phyloP scores from a whole-genome alignment of 345 rosid species.

The Eucalyptus polyanthemos region DNA sequence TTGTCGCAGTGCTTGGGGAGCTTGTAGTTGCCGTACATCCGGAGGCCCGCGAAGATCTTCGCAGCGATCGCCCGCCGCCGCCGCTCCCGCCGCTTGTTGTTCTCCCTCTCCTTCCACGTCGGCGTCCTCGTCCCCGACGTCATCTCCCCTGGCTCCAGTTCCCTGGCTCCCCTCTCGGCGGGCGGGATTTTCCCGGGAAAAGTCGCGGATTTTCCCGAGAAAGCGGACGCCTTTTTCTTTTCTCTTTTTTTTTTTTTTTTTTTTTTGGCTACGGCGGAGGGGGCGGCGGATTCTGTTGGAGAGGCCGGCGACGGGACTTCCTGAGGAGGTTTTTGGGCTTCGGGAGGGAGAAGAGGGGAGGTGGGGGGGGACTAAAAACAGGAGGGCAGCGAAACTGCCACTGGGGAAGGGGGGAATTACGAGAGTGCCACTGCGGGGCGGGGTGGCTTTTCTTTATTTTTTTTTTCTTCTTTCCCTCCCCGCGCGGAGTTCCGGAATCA shows the following conservation, averaged over 20 bases:
- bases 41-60: slow-evolving; percentile 78
- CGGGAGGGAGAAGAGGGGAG: neutral
- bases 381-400: neutral
- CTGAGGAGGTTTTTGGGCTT: too few relatives aligned
- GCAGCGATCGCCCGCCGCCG: slow-evolving; percentile 92
- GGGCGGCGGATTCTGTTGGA: neutral
- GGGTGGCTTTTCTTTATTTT: neutral
- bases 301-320: neutral
- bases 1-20: slow-evolving; percentile 98
- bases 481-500: neutral
- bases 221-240: neutral
- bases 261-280: neutral
- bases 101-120: slow-evolving; percentile 98
- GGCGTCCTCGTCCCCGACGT: slow-evolving; percentile 92
- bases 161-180: neutral
- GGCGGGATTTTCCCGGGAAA: neutral
- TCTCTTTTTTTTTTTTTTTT: accelerated
- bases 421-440: neutral
- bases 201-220: neutral
- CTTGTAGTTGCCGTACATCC: slow-evolving; percentile 88
- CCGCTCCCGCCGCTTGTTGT: slow-evolving; percentile 88
- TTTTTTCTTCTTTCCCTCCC: too few relatives aligned
- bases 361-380: neutral
- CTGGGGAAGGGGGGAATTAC: neutral
- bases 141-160: slow-evolving; percentile 13